Conservation (phyloP, 441 rosid species). For the Biscutella laevigata region DNA sequence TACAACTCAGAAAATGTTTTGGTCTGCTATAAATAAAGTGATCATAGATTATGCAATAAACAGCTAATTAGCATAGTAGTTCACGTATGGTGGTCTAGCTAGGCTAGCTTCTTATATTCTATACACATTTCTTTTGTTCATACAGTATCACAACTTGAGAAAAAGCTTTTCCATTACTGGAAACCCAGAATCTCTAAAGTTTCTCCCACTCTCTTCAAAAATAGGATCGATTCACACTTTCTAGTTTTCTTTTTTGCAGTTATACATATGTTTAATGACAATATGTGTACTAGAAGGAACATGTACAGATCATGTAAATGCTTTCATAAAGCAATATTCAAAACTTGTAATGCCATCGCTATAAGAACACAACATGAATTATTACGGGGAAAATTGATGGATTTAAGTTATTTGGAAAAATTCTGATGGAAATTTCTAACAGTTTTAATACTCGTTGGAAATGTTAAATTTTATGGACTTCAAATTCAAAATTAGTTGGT, state of each 20-base stretch:
- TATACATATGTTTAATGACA: too few species aligned
- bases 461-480: too few species aligned
- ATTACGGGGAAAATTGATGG: too few species aligned
- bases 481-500: too few species aligned
- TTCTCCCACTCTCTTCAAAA: not conserved
- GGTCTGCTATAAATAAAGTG: slow-evolving; percentile 25
- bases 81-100: slow-evolving; percentile 15
- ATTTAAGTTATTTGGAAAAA: too few species aligned
- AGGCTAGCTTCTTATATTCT: slow-evolving; percentile 11
- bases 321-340: too few species aligned
- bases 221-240: slow-evolving; percentile 17
- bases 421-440: too few species aligned
- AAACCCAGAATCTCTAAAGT: slow-evolving; percentile 22
- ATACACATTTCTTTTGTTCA: slow-evolving; percentile 14
- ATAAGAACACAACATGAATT: too few species aligned
- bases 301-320: too few species aligned
- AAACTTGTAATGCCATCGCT: too few species aligned
- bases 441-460: too few species aligned
- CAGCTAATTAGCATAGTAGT: not conserved
- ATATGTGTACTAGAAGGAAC: too few species aligned
- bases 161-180: slow-evolving; percentile 29
- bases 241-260: slow-evolving; percentile 22
- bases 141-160: slow-evolving; percentile 4
- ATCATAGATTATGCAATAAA: slow-evolving; percentile 15
- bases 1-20: slow-evolving; percentile 20